Conservation (phyloP, 2,329 filamentous ascomycete species). For the Nannizziopsis barbatae region DNA sequence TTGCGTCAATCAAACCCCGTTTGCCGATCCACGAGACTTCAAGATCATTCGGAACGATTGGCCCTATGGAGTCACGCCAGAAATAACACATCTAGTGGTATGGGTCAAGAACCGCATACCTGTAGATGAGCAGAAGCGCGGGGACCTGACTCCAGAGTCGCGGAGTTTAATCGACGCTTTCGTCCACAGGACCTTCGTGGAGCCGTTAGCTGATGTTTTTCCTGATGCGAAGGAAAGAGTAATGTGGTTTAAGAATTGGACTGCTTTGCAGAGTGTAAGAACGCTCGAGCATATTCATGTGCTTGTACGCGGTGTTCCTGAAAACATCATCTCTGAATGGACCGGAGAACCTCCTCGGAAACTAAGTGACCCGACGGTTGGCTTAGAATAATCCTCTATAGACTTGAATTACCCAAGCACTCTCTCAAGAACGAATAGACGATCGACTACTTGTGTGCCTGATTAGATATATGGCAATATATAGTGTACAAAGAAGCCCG, state of each 20-base stretch:
- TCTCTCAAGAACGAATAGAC: background rate
- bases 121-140: constrained; percentile 32
- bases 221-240: constrained; percentile 36
- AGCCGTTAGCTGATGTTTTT: constrained; percentile 30
- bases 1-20: constrained; percentile 38
- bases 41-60: constrained; percentile 51
- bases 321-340: constrained; percentile 36
- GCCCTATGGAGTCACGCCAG: constrained; percentile 48
- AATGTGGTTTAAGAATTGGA: constrained; percentile 57
- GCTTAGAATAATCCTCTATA: background rate
- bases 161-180: constrained; percentile 40
- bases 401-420: background rate
- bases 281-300: constrained; percentile 49
- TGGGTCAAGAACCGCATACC: constrained; percentile 45
- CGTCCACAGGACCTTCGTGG: constrained; percentile 41
- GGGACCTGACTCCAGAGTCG: constrained; percentile 43
- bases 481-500: background rate
- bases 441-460: background rate
- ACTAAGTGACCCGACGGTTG: constrained; percentile 8
- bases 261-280: constrained; percentile 49
- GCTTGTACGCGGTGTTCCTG: constrained; percentile 40
- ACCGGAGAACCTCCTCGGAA: constrained; percentile 25
- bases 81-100: constrained; percentile 47
- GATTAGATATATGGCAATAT: constrained; percentile 8
- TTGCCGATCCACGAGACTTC: constrained; percentile 45